Percentiles rank a stretch among this genome's conserved stretches.
Conservation (phyloP, 257 asterid genomes). For the Ehretia macrophylla region DNA sequence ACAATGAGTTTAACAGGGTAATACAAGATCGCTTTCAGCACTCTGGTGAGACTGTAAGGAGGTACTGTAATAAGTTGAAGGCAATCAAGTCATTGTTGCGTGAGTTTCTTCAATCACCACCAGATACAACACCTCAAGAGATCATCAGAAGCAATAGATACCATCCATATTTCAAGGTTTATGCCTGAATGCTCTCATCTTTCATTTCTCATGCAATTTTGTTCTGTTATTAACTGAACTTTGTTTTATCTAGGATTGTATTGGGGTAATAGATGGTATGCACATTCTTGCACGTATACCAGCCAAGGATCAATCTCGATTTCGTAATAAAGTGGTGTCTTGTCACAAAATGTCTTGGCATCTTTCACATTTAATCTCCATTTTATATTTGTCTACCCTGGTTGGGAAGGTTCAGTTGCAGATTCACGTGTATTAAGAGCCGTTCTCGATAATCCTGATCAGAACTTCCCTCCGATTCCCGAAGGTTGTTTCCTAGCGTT, state of each 20-base stretch:
- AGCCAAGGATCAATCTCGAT: conserved; percentile 83
- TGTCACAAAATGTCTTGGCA: conserved; percentile 78
- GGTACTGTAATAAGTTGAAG: conserved; percentile 81
- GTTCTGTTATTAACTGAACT: conserved; percentile 7
- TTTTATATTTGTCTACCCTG: conserved; percentile 86
- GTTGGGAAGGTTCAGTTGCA: conserved; percentile 95
- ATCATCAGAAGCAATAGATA: conserved; percentile 63
- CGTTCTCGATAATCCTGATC: conserved; percentile 77
- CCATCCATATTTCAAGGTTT: conserved; percentile 79
- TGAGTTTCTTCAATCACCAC: conserved; percentile 79
- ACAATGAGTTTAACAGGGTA: conserved; percentile 84
- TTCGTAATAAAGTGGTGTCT: conserved; percentile 72
- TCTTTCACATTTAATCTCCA: conserved; percentile 86
- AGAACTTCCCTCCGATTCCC: conserved; percentile 77
- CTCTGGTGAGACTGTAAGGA: conserved; percentile 87
- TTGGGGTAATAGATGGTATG: conserved; percentile 84
- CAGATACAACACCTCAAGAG: conserved; percentile 51
- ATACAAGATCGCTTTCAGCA: conserved; percentile 86
- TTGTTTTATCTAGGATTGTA: conserved; percentile 52
- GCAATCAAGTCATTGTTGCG: conserved; percentile 77
- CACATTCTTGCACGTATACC: conserved; percentile 89
- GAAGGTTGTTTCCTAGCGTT: conserved; percentile 41
- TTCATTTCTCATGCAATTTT: conserved; percentile 8
- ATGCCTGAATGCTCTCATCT: conserved; percentile 9
- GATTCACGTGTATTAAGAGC: conserved; percentile 91